Evolutionary conservation across 768 basidiomycete genomes (phyloP), one percentile per base, ranked within the genome.

Genomic region (Gautieria morchelliformis): DNA sequence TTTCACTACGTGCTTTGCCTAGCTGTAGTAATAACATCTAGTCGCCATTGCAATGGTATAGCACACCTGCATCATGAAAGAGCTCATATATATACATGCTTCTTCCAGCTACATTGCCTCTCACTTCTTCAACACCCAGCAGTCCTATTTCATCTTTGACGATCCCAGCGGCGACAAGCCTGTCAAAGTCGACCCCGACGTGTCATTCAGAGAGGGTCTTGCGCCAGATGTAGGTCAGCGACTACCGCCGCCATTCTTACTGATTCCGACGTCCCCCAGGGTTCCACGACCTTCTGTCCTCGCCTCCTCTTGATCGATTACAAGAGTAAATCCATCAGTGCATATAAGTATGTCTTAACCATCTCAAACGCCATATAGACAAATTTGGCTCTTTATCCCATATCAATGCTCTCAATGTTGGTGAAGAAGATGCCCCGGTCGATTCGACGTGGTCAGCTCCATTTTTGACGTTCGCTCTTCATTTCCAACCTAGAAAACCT

Each of bases 111-210:
- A 82, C 64, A 69, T 78, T 19, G 87, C 86, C 47, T 80, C 86
- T 0, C 88, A 90, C 63, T 89, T 87, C 63, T 91, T 87, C 87
- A 89, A 89, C 64, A 78, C 85, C 1, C 87, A 89, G 67, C 84
- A 88, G 67, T 76, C 69, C 60, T 89, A 89, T 66, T 77, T 84
- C 61, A 72, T 74, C 0, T 78, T 78, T 59, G 44, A 46, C 22
- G 56, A 59, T 9, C 15, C 40, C 41, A 45, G 45, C 39, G 61
- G 51, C 15, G 61, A 60, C 19, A 60, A 65, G 15, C 75, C 76
- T 22, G 63, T 76, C 4, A 56, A 74, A 33, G 70, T 80, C 39
- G 74, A 79, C 57, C 72, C 79, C 63, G 75, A 76, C 59, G 70
- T 85, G 49, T 89, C 87, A 11, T 89, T 89, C 67, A 72, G 78